Evolutionary conservation across 2,329 filamentous ascomycete species (phyloP).

Genomic region (Exutisphaerella laricina): DNA sequence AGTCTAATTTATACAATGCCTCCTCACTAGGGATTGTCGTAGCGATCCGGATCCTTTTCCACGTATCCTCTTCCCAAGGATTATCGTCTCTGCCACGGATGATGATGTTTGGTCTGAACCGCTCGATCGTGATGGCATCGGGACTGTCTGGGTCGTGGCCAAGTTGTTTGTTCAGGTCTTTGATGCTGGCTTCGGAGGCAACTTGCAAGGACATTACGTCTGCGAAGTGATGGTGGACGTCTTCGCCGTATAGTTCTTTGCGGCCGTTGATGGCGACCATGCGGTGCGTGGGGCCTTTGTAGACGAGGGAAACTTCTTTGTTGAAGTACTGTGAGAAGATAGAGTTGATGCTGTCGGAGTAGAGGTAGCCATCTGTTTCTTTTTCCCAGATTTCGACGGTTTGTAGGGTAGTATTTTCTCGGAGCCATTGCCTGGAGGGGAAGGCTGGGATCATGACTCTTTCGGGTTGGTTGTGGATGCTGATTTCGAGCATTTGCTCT

Average conservation of each 20-base stretch:
- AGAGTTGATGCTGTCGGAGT: slow-evolving; percentile 46
- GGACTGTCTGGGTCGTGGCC: slow-evolving; percentile 35
- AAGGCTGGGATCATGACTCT: slow-evolving; percentile 51
- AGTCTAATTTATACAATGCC: slow-evolving; percentile 37
- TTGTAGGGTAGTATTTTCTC: slow-evolving; percentile 46
- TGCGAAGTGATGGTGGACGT: slow-evolving; percentile 49
- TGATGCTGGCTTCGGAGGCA: slow-evolving; percentile 51
- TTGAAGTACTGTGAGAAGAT: slow-evolving; percentile 53
- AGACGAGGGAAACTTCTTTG: slow-evolving; percentile 53
- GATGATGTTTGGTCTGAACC: slow-evolving; percentile 60
- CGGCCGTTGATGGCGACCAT: slow-evolving; percentile 53
- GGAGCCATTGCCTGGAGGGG: slow-evolving; percentile 50
- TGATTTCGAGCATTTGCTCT: slow-evolving; percentile 43
- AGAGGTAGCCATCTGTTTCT: slow-evolving; percentile 54
- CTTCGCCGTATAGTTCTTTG: slow-evolving; percentile 46
- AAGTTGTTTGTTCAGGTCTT: slow-evolving; percentile 54
- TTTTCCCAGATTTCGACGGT: slow-evolving; percentile 55
- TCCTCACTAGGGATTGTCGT: slow-evolving; percentile 30
- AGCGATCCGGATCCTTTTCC: slow-evolving; percentile 53
- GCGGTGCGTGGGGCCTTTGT: slow-evolving; percentile 56
- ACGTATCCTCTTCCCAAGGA: slow-evolving; percentile 59
- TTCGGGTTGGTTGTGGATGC: slow-evolving; percentile 39
- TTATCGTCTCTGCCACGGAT: slow-evolving; percentile 45
- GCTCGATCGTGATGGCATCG: slow-evolving; percentile 52
- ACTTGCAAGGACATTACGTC: slow-evolving; percentile 56